These are phyloP conservation scores for Leptographium wingfieldii DNA, from an alignment of 2,329 filamentous ascomycete species.

Conservation along the genomic window DNA sequence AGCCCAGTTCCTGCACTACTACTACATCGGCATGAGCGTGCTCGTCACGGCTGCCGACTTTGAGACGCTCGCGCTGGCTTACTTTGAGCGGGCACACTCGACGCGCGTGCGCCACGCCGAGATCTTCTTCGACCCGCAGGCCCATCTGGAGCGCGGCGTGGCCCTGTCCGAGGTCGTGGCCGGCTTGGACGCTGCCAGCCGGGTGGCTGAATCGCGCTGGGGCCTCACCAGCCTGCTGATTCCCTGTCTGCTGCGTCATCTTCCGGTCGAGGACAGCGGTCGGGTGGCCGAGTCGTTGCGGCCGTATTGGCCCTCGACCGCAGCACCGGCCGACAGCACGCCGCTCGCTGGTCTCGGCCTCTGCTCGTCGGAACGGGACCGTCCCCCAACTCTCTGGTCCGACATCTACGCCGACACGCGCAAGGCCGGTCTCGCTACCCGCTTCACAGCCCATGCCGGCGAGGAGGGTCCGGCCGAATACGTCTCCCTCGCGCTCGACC, in stretches of 20 bases:
- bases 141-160: conserved; percentile 53
- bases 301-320: conserved; percentile 26
- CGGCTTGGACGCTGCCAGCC: conserved; percentile 49
- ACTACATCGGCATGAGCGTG: conserved; percentile 64
- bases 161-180: conserved; percentile 48
- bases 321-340: conserved; percentile 1
- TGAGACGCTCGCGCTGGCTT: conserved; percentile 57
- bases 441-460: conserved; percentile 61
- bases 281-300: conserved; percentile 30
- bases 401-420: conserved; percentile 45
- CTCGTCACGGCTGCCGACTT: conserved; percentile 56
- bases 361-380: conserved; percentile 21
- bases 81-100: conserved; percentile 50
- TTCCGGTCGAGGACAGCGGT: conserved; percentile 46
- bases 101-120: conserved; percentile 62
- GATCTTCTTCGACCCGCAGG: conserved; percentile 73
- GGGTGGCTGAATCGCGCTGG: conserved; percentile 43
- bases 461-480: conserved; percentile 61
- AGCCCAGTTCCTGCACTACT: conserved; percentile 57
- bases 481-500: conserved; percentile 50
- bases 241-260: conserved; percentile 59
- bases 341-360: conserved; percentile 17
- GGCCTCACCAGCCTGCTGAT: conserved; percentile 54
- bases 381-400: conserved; percentile 39
- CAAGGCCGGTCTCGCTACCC: conserved; percentile 25